Conservation (phyloP, 176 grass and related monocot genomes). For the Carex cristatella region DNA sequence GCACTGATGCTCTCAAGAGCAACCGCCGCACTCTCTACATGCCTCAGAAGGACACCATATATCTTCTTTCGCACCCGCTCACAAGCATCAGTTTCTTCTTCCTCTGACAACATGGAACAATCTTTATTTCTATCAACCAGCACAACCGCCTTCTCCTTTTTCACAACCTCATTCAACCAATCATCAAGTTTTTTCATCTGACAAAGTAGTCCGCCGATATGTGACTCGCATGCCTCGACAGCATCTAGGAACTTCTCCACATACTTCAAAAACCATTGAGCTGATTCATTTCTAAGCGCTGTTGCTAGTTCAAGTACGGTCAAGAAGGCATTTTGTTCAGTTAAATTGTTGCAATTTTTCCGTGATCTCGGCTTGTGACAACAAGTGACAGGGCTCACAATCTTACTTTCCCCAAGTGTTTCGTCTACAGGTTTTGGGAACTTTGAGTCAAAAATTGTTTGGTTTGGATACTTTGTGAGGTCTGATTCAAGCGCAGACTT, state of each 20-base stretch:
- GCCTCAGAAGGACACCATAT: conserved; percentile 53
- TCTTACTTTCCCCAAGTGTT: conserved; percentile 15
- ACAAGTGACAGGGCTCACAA: conserved; percentile 27
- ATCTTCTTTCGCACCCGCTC: conserved; percentile 73
- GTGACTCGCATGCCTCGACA: conserved; percentile 38
- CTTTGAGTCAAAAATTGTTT: conserved; percentile 30
- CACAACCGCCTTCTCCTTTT: conserved; percentile 29
- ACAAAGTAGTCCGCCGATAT: conserved; percentile 47
- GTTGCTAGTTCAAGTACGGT: conserved; percentile 31
- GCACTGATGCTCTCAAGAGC: conserved; percentile 48
- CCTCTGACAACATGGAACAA: conserved; percentile 32
- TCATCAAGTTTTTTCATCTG: conserved; percentile 87
- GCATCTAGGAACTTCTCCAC: conserved; percentile 77
- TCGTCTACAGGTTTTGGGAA: background rate
- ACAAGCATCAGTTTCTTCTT: conserved; percentile 64
- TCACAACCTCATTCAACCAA: conserved; percentile 55
- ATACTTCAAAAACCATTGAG: conserved; percentile 73
- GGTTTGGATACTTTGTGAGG: conserved; percentile 38
- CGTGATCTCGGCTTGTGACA: conserved; percentile 44
- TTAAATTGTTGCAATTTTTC: conserved; percentile 28
- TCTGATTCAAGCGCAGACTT: conserved; percentile 61
- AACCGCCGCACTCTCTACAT: conserved; percentile 60
- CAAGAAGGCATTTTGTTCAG: conserved; percentile 30
- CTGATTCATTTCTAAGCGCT: conserved; percentile 42
- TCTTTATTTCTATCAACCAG: conserved; percentile 41